phyloP scores from a whole-genome alignment of 106 monocot genomes.

The Iris macrosiphon region DNA sequence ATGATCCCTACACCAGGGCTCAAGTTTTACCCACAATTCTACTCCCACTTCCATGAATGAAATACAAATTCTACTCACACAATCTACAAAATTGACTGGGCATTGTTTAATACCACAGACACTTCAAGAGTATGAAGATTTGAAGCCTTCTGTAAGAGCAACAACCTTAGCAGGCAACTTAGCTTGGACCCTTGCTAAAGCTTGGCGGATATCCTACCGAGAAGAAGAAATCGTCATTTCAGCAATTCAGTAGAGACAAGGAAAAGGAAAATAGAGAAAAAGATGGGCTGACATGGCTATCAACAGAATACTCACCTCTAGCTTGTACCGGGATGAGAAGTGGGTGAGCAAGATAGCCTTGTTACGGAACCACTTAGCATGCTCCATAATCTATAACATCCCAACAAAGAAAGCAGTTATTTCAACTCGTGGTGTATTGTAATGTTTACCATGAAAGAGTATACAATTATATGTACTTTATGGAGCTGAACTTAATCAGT shows the following conservation, averaged over 20 bases:
- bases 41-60: too few species aligned
- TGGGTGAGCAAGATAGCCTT: conserved; percentile 86
- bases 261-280: neutral
- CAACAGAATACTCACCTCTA: conserved; percentile 47
- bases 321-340: conserved; percentile 91
- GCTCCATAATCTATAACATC: conserved; percentile 72
- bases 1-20: too few species aligned
- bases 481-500: too few species aligned
- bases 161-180: conserved; percentile 67
- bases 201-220: conserved; percentile 76
- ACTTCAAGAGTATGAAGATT: conserved; percentile 34
- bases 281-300: neutral
- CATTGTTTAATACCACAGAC: too few species aligned
- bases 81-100: too few species aligned
- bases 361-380: conserved; percentile 91
- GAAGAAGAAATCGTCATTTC: neutral
- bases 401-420: neutral
- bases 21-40: too few species aligned
- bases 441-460: too few species aligned
- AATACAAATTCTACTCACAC: too few species aligned
- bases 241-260: neutral
- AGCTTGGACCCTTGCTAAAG: conserved; percentile 67
- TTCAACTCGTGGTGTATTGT: too few species aligned
- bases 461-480: too few species aligned
- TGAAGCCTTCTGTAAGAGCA: conserved; percentile 95